A percentile compares a stretch with the other conserved stretches of the same genome.
These are phyloP conservation scores for Trichoderma citrinoviride DNA, from an alignment of 2,329 filamentous ascomycete genomes.

Conservation along the genomic window DNA sequence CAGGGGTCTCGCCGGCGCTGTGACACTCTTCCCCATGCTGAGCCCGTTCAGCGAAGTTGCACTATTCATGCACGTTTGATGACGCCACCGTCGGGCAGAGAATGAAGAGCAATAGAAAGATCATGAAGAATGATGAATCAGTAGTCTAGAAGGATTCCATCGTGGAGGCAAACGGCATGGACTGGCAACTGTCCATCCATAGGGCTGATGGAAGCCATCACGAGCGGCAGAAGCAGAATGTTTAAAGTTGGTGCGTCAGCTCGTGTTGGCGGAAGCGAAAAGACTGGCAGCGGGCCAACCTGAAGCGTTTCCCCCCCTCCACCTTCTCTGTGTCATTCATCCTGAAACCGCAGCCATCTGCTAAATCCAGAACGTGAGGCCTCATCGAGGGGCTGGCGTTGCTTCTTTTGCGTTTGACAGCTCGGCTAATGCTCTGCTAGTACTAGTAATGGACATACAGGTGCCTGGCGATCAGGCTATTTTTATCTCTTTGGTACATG, in stretches of 20 bases:
- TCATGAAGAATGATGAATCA: background rate
- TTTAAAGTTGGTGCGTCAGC: background rate
- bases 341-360: slow-evolving; percentile 1
- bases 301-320: slow-evolving; percentile 1
- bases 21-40: background rate
- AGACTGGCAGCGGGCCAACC: background rate
- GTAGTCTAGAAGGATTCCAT: too few species aligned
- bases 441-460: background rate
- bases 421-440: background rate
- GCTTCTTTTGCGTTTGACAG: background rate
- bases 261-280: background rate
- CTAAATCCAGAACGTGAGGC: slow-evolving; percentile 1
- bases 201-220: slow-evolving; percentile 15
- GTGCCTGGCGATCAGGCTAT: background rate
- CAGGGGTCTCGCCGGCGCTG: slow-evolving; percentile 10
- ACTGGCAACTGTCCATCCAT: background rate
- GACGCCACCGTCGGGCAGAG: background rate
- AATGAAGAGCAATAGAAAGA: background rate
- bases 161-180: too few species aligned
- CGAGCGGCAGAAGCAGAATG: background rate
- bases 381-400: background rate
- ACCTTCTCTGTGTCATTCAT: background rate
- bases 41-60: background rate
- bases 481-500: background rate
- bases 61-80: slow-evolving; percentile 1